These are phyloP conservation scores for Penicillium janthinellum DNA, from an alignment of 2,329 filamentous ascomycete species.

Conservation along the genomic window DNA sequence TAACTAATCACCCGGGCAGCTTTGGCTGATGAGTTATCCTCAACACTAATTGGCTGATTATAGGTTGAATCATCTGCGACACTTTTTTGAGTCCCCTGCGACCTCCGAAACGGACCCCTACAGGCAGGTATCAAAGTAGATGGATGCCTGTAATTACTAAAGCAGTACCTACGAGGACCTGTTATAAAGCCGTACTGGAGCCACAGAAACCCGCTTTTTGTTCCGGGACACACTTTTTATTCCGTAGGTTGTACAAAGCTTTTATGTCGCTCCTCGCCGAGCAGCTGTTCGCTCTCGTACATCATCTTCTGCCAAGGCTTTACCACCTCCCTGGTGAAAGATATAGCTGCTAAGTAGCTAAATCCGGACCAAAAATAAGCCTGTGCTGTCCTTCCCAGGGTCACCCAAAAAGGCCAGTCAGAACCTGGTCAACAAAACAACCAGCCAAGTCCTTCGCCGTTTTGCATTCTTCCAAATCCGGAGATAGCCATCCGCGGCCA, in stretches of 20 bases:
- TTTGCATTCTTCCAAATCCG: no score
- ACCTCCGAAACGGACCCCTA: background rate
- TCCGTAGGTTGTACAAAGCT: background rate
- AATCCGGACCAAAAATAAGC: no score
- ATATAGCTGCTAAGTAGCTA: no score
- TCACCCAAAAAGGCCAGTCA: no score
- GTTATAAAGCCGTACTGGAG: background rate
- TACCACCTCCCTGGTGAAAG: no score
- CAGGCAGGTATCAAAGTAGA: background rate
- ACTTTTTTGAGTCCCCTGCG: background rate
- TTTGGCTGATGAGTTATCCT: background rate
- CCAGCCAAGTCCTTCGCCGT: no score
- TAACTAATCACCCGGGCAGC: background rate
- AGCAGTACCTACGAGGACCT: background rate
- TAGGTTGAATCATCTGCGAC: background rate
- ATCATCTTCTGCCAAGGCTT: no score
- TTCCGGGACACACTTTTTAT: background rate
- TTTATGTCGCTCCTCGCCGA: no score
- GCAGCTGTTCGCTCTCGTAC: no score
- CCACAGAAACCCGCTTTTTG: background rate
- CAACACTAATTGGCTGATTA: background rate
- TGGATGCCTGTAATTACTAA: slow-evolving; percentile 1
- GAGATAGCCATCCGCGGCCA: no score
- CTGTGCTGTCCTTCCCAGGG: no score
- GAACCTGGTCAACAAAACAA: no score